phyloP scores from a whole-genome alignment of 345 rosid species.

The Rhizophora apiculata region DNA sequence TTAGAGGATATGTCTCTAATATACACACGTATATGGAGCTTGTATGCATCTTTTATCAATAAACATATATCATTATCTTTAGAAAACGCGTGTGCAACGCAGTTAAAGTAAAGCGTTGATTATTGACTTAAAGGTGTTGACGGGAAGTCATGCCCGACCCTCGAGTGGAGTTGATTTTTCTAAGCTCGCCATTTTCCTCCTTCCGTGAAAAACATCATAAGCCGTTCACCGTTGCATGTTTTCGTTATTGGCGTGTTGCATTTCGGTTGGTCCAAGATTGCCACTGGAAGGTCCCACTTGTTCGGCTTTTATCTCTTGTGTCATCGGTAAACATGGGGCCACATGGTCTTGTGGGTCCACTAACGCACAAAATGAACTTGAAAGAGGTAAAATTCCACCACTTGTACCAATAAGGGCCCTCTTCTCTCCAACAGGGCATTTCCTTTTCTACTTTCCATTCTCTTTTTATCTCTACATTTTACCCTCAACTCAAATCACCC shows the following conservation, averaged over 20 bases:
- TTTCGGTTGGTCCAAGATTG: conserved; percentile 16
- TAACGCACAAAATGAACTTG: conserved; percentile 30
- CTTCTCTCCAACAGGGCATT: neutral
- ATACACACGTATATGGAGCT: too few species aligned
- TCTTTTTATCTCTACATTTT: conserved; percentile 6
- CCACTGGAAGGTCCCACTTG: conserved; percentile 8
- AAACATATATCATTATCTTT: too few species aligned
- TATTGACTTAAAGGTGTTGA: too few species aligned
- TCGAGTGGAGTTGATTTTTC: neutral
- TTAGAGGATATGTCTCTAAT: too few species aligned
- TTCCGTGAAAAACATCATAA: conserved; percentile 6
- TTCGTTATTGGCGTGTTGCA: conserved; percentile 11
- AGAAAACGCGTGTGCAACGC: too few species aligned
- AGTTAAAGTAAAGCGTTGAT: too few species aligned
- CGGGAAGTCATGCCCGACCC: too few species aligned
- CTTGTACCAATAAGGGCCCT: conserved; percentile 3
- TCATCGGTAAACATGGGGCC: neutral
- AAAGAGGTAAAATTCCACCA: neutral
- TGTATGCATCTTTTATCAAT: too few species aligned
- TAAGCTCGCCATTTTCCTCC: neutral
- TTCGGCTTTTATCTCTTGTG: neutral
- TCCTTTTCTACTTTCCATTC: too few species aligned
- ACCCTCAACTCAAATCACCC: too few species aligned
- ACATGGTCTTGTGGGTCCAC: conserved; percentile 4
- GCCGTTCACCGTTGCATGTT: conserved; percentile 18